Evolutionary conservation across 148 eudicot species (phyloP).

Genomic region (Linanthus parryae): DNA sequence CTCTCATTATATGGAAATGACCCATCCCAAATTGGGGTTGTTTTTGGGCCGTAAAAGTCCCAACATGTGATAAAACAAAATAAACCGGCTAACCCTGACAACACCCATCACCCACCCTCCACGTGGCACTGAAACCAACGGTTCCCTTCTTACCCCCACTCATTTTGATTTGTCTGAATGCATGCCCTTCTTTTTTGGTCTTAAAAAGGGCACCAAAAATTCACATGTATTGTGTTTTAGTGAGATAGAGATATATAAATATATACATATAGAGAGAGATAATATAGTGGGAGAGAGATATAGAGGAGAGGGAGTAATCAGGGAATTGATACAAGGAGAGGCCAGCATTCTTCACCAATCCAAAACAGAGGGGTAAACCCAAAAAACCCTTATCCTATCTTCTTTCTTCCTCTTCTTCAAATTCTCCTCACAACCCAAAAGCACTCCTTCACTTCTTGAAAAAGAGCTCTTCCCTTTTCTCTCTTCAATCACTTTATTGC

Average conservation of each 20-base stretch:
- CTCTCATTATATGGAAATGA: too few species aligned
- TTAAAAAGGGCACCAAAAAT: constrained; percentile 26
- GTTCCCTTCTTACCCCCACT: too few species aligned
- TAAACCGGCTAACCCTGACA: too few species aligned
- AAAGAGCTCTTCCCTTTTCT: neutral
- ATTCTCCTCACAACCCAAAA: neutral
- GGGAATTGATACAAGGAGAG: constrained; percentile 44
- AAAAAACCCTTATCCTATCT: constrained; percentile 40
- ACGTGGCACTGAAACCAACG: too few species aligned
- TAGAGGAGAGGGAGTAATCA: constrained; percentile 17
- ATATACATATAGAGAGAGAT: too few species aligned
- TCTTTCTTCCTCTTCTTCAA: constrained; percentile 28
- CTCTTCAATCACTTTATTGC: neutral
- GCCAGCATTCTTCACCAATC: constrained; percentile 54
- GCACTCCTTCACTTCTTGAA: constrained; percentile 10
- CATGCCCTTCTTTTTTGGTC: too few species aligned
- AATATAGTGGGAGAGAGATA: constrained; percentile 14
- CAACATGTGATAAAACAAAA: too few species aligned
- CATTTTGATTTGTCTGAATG: too few species aligned
- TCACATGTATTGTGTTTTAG: constrained; percentile 32
- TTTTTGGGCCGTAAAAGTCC: too few species aligned
- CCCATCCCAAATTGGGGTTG: too few species aligned
- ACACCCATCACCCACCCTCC: too few species aligned
- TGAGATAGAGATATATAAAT: too few species aligned
- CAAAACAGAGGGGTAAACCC: constrained; percentile 16